phyloP scores from a whole-genome alignment of 2,329 filamentous ascomycete species.

The Geoglossum cookeanum region DNA sequence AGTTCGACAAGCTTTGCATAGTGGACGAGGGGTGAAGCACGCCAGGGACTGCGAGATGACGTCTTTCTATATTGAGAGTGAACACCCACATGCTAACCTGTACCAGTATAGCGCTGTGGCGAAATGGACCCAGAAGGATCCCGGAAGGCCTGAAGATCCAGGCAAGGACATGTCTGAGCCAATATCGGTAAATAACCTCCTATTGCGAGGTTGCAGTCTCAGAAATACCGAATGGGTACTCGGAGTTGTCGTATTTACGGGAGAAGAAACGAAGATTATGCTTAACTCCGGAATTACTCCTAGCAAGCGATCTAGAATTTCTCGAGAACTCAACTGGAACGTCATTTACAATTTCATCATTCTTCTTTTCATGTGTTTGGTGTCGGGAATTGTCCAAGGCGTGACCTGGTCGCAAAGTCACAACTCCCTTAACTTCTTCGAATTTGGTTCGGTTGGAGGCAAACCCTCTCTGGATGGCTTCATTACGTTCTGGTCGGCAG shows the following conservation, averaged over 20 bases:
- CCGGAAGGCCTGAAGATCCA: constrained; percentile 39
- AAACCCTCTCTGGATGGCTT: constrained; percentile 65
- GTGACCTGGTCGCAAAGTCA: constrained; percentile 57
- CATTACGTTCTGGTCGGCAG: constrained; percentile 87
- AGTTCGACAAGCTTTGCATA: constrained; percentile 76
- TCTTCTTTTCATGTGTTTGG: constrained; percentile 72
- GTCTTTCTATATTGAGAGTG: constrained; percentile 76
- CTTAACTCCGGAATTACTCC: constrained; percentile 92
- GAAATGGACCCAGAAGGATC: constrained; percentile 61
- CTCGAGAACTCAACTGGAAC: constrained; percentile 89
- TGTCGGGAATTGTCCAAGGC: constrained; percentile 71
- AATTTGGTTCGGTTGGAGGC: constrained; percentile 65
- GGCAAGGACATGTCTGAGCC: constrained; percentile 73
- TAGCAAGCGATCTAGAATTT: constrained; percentile 79
- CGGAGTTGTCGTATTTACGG: constrained; percentile 83
- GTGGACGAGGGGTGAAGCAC: constrained; percentile 64
- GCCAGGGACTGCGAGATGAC: constrained; percentile 82
- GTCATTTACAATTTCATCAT: constrained; percentile 93
- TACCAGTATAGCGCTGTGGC: constrained; percentile 89
- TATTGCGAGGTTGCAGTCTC: constrained; percentile 81
- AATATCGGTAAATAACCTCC: constrained; percentile 83
- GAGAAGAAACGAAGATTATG: constrained; percentile 97
- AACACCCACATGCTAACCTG: constrained; percentile 77
- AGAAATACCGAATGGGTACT: constrained; percentile 94
- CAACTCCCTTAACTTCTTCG: constrained; percentile 63